Conservation (phyloP, 441 rosid species). For the Gossypium gossypioides region DNA sequence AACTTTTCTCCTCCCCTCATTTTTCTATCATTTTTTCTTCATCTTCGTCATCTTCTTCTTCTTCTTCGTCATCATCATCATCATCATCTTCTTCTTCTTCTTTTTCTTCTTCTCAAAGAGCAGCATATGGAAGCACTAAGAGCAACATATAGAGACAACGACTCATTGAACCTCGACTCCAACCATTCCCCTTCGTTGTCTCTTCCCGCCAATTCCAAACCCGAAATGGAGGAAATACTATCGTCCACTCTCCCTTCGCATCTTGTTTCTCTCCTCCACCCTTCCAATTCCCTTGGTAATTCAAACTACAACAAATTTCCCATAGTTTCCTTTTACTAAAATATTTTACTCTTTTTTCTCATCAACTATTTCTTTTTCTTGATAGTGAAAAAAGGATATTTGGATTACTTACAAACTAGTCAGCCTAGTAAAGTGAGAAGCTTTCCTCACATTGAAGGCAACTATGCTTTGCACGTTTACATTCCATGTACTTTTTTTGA, state of each 20-base stretch:
- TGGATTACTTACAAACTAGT: too few species aligned
- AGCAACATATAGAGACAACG: slow-evolving; percentile 49
- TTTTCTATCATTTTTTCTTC: too few species aligned
- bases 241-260: slow-evolving; percentile 50
- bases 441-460: slow-evolving; percentile 75
- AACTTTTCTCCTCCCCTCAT: too few species aligned
- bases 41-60: too few species aligned
- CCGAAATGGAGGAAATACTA: neutral
- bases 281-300: slow-evolving; percentile 40
- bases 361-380: too few species aligned
- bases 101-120: too few species aligned
- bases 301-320: too few species aligned
- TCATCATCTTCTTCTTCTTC: too few species aligned
- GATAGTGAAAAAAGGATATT: too few species aligned
- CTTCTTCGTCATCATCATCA: too few species aligned
- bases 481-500: slow-evolving; percentile 47
- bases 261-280: slow-evolving; percentile 52
- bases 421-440: slow-evolving; percentile 44
- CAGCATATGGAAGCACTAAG: slow-evolving; percentile 23
- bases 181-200: slow-evolving; percentile 19
- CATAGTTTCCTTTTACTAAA: too few species aligned
- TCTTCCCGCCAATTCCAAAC: neutral
- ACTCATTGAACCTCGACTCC: slow-evolving; percentile 45
- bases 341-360: too few species aligned
- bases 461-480: slow-evolving; percentile 73